Conservation (phyloP, 1,284 basidiomycete genomes). For the Xerocomus cyaneibrunnescens region DNA sequence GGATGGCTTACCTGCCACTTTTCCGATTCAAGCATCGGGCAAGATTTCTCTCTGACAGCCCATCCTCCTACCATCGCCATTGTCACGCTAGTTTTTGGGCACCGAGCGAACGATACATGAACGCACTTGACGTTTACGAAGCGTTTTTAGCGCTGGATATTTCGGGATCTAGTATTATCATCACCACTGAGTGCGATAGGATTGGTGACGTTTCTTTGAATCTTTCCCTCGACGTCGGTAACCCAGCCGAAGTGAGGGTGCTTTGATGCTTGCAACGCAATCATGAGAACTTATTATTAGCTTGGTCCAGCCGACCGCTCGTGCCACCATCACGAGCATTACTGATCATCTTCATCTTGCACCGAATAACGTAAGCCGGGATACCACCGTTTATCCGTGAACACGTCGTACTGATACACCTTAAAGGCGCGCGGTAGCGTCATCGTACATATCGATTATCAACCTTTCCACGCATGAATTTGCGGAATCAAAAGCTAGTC, state of each 20-base stretch:
- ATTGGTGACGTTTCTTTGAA: not conserved
- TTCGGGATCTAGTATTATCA: slow-evolving; percentile 3
- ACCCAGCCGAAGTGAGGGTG: slow-evolving; percentile 4
- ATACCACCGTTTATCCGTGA: not conserved
- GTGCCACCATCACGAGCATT: not conserved
- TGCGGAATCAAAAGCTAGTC: not conserved
- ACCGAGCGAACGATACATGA: not conserved
- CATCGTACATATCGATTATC: too few species aligned
- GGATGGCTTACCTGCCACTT: not conserved
- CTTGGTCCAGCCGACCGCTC: not conserved
- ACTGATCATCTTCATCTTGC: not conserved
- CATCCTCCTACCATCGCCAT: not conserved
- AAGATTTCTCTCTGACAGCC: not conserved
- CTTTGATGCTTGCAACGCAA: too few species aligned
- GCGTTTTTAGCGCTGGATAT: not conserved
- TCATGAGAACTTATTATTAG: not conserved
- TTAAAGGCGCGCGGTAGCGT: not conserved
- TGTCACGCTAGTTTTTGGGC: not conserved
- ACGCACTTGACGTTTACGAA: not conserved
- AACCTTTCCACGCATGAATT: too few species aligned
- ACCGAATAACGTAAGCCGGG: not conserved
- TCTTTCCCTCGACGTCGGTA: slow-evolving; percentile 7
- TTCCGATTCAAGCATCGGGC: not conserved
- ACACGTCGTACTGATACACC: not conserved
- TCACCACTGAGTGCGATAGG: not conserved